Evolutionary conservation across 176 grass and related monocot genomes (phyloP), one percentile per base, ranked within the genome.

Genomic region (Triticum urartu): DNA sequence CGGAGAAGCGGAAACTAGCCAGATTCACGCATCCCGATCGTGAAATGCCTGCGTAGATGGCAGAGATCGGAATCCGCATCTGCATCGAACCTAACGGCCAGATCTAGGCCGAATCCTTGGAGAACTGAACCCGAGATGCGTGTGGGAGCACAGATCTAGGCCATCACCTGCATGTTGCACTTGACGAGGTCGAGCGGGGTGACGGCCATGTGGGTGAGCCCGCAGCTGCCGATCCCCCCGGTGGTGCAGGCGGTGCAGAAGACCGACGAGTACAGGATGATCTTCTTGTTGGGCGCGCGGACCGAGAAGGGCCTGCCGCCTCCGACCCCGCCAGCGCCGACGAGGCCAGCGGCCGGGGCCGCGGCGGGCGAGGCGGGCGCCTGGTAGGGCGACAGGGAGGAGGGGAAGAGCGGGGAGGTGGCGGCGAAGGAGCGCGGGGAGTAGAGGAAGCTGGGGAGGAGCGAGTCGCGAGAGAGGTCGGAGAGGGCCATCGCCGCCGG

Each of bases 111-210:
- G 7, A 39, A 9, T 39, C 38, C 38, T 39, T 39, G 38, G 7
- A 39, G 38, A 39, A 39, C 38, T 39, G 38, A 39, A 39, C 38
- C 1, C 1, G 38, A 39, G 38, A 39, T 18, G 30, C 38, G 7
- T 39, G 38, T 6, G 18, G 22, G 0, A 5, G 18, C 12, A 7
- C 39, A 85, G 89, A 91, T 88, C 89, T 69, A 65, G 64, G 7
- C 1, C 24, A 68, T 86, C 84, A 99, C 97, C 89, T 99, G 94
- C 97, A 99, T 99, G 47, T 99, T 97, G 22, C 97, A 99, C 92
- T 99, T 97, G 26, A 99, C 92, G 47, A 99, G 87, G 84, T 99
- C 97, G 85, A 99, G 94, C 50, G 92, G 97, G 5, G 97, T 99
- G 92, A 99, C 90, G 80, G 90, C 79, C 97, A 39, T 99, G 85